Evolutionary conservation across 2,329 filamentous ascomycete species (phyloP).

Genomic region (Penicillium nordicum): DNA sequence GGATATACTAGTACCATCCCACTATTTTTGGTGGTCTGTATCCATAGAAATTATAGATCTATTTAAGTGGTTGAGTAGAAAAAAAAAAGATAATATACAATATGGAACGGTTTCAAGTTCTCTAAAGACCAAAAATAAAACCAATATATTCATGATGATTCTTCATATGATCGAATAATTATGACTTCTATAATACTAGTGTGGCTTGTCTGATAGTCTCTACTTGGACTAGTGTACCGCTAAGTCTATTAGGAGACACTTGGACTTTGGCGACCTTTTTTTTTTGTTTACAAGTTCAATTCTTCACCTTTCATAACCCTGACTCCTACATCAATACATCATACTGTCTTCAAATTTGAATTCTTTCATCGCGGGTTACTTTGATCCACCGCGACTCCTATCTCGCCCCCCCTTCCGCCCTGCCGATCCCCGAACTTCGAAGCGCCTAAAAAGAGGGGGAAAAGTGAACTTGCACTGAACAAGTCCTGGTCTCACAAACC

Average conservation of each 20-base stretch:
- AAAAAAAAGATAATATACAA: background rate
- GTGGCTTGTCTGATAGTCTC: conserved; percentile 5
- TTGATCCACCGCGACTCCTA: conserved; percentile 9
- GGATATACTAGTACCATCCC: background rate
- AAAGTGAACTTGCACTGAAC: conserved; percentile 2
- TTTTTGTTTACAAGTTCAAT: background rate
- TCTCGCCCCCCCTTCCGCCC: conserved; percentile 14
- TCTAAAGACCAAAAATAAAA: background rate
- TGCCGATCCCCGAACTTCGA: conserved; percentile 18
- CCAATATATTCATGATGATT: too few relatives aligned
- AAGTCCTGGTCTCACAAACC: conserved; percentile 3
- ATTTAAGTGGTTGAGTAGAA: background rate
- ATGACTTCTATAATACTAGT: conserved; percentile 1
- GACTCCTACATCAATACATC: background rate
- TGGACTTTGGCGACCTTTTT: background rate
- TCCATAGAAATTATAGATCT: background rate
- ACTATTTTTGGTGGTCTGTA: background rate
- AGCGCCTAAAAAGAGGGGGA: conserved; percentile 20
- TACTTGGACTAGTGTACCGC: conserved; percentile 12
- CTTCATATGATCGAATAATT: background rate
- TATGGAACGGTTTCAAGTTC: background rate
- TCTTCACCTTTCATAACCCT: background rate
- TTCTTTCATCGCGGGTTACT: conserved; percentile 3
- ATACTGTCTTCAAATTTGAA: background rate
- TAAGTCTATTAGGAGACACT: conserved; percentile 7